Evolutionary conservation across 768 basidiomycete species (phyloP).

Genomic region (Candolleomyces aberdarensis): DNA sequence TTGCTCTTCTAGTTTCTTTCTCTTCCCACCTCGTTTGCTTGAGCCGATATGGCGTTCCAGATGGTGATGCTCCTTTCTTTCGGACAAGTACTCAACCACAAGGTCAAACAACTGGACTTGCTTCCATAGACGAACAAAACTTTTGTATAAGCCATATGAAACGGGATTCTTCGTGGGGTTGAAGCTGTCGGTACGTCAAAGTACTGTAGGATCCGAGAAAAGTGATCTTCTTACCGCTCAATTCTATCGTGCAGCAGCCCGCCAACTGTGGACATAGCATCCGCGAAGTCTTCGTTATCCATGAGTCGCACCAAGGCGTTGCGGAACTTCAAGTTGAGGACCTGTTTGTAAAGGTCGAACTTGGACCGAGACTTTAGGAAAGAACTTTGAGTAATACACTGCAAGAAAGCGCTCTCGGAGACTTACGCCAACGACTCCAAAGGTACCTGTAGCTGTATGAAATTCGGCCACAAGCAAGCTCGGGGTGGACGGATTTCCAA

Average conservation of each 20-base stretch:
- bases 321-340: constrained; percentile 69
- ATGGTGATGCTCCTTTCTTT: constrained; percentile 27
- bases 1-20: constrained; percentile 42
- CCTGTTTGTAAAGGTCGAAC: constrained; percentile 80
- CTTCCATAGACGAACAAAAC: constrained; percentile 27
- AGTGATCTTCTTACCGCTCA: constrained; percentile 34
- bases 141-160: constrained; percentile 34
- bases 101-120: constrained; percentile 18
- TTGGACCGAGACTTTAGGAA: constrained; percentile 67
- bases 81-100: constrained; percentile 31
- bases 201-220: neutral
- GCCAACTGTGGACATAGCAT: constrained; percentile 65
- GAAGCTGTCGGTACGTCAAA: constrained; percentile 21
- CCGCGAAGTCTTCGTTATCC: constrained; percentile 74
- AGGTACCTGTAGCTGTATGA: constrained; percentile 70
- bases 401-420: neutral
- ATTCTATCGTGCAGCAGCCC: constrained; percentile 56
- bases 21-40: constrained; percentile 19
- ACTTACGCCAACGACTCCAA: constrained; percentile 72
- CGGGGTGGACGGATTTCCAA: constrained; percentile 85
- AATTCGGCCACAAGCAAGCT: constrained; percentile 83
- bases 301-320: constrained; percentile 61
- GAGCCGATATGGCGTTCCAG: constrained; percentile 14
- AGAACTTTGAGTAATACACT: neutral
- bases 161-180: constrained; percentile 26